Conservation (phyloP, 768 basidiomycete genomes). For the Pisolithus marmoratus region DNA sequence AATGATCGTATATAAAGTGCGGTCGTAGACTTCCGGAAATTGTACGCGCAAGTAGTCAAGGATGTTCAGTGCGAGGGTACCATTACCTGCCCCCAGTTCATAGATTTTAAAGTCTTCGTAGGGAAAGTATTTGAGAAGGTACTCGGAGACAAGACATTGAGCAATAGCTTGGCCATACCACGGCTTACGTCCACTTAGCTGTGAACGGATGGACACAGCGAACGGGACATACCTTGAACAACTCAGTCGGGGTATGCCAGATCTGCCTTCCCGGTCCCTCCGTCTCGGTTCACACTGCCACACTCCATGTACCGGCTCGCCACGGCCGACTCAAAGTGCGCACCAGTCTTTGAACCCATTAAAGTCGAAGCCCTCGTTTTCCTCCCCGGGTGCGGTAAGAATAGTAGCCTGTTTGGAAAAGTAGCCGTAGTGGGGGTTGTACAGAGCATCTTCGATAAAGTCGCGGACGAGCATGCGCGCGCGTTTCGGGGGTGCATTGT, state of each 20-base stretch:
- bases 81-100: slow-evolving; percentile 97
- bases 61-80: slow-evolving; percentile 86
- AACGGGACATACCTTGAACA: slow-evolving; percentile 72
- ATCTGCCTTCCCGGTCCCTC: slow-evolving; percentile 81
- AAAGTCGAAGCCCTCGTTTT: slow-evolving; percentile 60
- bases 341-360: slow-evolving; percentile 52
- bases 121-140: slow-evolving; percentile 91
- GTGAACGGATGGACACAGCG: background rate
- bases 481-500: slow-evolving; percentile 57
- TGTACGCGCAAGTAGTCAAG: slow-evolving; percentile 71
- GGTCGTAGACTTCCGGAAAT: slow-evolving; percentile 89
- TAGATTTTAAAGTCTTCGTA: slow-evolving; percentile 95
- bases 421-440: slow-evolving; percentile 97
- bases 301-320: slow-evolving; percentile 70
- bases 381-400: slow-evolving; percentile 54
- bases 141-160: slow-evolving; percentile 83
- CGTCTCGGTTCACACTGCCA: slow-evolving; percentile 47
- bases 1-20: slow-evolving; percentile 89
- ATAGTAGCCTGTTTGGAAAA: slow-evolving; percentile 92
- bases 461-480: slow-evolving; percentile 95
- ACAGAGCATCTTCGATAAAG: slow-evolving; percentile 94
- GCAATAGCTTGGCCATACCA: slow-evolving; percentile 92
- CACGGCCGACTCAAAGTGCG: slow-evolving; percentile 80
- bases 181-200: slow-evolving; percentile 49
- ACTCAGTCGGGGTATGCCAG: slow-evolving; percentile 98